These are phyloP conservation scores for Vicia villosa DNA, from an alignment of 306 rosid species.

Conservation along the genomic window DNA sequence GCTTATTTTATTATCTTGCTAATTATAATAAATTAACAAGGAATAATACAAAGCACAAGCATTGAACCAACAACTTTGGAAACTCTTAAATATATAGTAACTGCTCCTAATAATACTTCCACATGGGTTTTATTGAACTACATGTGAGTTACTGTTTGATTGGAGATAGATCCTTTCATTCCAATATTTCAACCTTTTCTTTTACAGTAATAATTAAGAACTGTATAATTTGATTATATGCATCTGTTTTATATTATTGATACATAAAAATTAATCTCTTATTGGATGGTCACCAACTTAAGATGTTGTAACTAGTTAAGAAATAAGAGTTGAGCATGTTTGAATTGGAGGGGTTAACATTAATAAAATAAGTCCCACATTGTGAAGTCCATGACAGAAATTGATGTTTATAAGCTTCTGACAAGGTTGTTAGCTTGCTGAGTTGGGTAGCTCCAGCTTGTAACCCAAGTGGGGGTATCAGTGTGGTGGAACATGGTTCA, in stretches of 20 bases:
- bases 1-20: background rate
- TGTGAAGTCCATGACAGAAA: background rate
- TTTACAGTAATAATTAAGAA: no score
- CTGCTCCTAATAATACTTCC: constrained; percentile 16
- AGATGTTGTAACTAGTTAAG: no score
- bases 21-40: background rate
- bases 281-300: no score
- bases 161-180: constrained; percentile 28
- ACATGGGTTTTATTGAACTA: constrained; percentile 39
- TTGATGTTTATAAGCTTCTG: background rate
- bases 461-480: background rate
- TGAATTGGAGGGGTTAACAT: no score
- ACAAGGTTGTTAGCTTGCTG: background rate
- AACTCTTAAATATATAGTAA: background rate
- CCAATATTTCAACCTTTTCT: constrained; percentile 23
- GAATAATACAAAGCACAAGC: background rate
- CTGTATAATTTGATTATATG: no score
- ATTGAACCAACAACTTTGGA: constrained; percentile 1
- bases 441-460: background rate
- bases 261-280: no score
- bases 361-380: background rate
- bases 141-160: constrained; percentile 43
- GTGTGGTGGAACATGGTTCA: background rate
- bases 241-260: no score
- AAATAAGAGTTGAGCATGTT: no score